A percentile compares a stretch with the other conserved stretches of the same genome.
Conservation (phyloP, 192 early-diverging fungal genomes). For the Coemansia sp. region DNA sequence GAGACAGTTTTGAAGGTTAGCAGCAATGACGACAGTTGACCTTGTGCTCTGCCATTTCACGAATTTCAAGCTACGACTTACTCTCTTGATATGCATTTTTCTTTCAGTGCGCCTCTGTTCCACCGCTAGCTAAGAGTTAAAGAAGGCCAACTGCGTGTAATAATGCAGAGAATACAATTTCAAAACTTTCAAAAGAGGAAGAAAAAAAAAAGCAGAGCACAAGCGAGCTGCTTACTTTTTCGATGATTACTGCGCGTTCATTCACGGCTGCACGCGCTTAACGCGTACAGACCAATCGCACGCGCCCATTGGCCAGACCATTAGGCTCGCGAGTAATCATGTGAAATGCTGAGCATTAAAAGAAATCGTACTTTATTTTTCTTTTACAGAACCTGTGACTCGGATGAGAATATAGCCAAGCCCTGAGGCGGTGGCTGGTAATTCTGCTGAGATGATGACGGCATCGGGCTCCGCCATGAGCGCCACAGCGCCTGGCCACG, state of each 20-base stretch:
- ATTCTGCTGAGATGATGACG: neutral
- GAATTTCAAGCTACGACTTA: conserved; percentile 5
- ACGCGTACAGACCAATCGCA: neutral
- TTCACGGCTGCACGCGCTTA: neutral
- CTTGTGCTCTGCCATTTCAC: neutral
- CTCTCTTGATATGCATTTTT: conserved; percentile 54
- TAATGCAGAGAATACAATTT: neutral
- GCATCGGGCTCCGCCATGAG: neutral
- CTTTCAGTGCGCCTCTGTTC: neutral
- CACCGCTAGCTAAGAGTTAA: conserved; percentile 2
- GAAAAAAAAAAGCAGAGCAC: neutral
- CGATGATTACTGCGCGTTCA: conserved; percentile 7
- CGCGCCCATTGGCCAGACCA: conserved; percentile 12
- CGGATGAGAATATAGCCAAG: conserved; percentile 20
- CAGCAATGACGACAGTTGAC: neutral
- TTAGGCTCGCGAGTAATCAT: neutral
- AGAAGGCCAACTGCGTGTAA: neutral
- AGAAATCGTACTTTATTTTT: neutral
- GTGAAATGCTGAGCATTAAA: neutral
- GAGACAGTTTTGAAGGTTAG: neutral
- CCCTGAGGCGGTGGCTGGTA: conserved; percentile 2
- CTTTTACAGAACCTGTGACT: conserved; percentile 29
- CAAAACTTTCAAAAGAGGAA: neutral
- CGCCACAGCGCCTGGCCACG: neutral
- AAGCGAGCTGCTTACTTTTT: too few relatives aligned